Evolutionary conservation across 2,329 filamentous ascomycete genomes (phyloP), one percentile per base, ranked within the genome.

Genomic region (Aureobasidium namibiae): DNA sequence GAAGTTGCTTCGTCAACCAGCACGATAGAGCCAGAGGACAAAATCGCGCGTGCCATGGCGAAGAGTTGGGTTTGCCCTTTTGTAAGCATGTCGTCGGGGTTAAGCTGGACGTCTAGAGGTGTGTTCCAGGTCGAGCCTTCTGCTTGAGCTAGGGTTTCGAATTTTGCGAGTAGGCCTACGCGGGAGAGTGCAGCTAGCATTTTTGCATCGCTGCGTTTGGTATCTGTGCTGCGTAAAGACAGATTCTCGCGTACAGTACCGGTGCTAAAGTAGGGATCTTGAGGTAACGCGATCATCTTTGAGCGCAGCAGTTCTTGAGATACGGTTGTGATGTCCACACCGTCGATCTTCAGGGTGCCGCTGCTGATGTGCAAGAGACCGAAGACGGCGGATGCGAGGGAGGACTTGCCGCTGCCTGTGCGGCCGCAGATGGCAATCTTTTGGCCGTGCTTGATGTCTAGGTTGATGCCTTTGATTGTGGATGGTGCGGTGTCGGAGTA

Each of bases 381-480:
- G 53, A 82, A 72, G 9, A 82, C 67, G 0, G 76, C 69, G 5
- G 78, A 71, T 1, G 81, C 70, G 0, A 82, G 67, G 0, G 78
- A 79, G 0, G 75, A 78, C 66, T 82, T 82, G 1, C 80, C 80
- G 59, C 78, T 81, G 31, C 78, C 80, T 24, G 77, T 84, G 2
- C 81, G 74, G 1, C 82, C 82, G 44, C 78, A 81, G 5, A 84
- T 72, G 2, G 77, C 71, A n/a, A 80, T 67, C 64, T 77, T 76
- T 63, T 80, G 72, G 8, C 80, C 80, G 0, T 77, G 65, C 5
- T 70, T 59, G 44, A 83, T 74, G 3, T 70, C 69, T 1, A 84
- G 64, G 10, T 71, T 77, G 36, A 83, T 69, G 21, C 76, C 65
- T n/a, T 73, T 70, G 53, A 81, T 70, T 2, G 79, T 76, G 8